Evolutionary conservation across 768 basidiomycete genomes (phyloP).

Genomic region (Boletus reticuloceps): DNA sequence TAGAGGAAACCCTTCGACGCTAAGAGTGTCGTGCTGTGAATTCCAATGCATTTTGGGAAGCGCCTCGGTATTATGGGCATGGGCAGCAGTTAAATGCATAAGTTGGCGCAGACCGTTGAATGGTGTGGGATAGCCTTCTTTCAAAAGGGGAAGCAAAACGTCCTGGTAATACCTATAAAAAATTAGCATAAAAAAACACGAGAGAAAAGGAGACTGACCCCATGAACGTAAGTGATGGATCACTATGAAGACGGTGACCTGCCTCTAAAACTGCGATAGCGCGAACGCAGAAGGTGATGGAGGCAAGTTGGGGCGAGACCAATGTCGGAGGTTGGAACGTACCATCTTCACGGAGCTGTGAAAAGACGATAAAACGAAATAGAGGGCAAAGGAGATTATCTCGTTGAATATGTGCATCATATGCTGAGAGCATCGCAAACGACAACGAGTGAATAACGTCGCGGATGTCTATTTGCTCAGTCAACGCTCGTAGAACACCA

Average conservation of each 20-base stretch:
- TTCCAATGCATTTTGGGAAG: constrained; percentile 4
- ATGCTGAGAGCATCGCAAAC: neutral
- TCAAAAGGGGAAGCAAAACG: neutral
- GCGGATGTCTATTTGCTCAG: too few species aligned
- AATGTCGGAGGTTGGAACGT: neutral
- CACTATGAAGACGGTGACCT: neutral
- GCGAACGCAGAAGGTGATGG: neutral
- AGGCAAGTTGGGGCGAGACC: neutral
- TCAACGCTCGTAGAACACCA: neutral
- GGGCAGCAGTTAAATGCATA: neutral
- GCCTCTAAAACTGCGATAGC: neutral
- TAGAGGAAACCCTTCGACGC: neutral
- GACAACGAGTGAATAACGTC: neutral
- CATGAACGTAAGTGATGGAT: neutral
- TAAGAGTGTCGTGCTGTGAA: neutral
- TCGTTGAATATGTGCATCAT: neutral
- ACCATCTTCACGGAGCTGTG: neutral
- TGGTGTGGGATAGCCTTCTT: neutral
- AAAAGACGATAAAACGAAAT: neutral
- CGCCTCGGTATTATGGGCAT: neutral
- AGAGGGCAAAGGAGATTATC: neutral
- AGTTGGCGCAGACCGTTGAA: neutral
- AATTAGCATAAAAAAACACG: neutral
- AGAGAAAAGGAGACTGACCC: neutral
- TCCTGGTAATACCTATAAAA: neutral